Base-by-base conservation (phyloP, 768 basidiomycete species). In the Mycena vulgaris region DNA sequence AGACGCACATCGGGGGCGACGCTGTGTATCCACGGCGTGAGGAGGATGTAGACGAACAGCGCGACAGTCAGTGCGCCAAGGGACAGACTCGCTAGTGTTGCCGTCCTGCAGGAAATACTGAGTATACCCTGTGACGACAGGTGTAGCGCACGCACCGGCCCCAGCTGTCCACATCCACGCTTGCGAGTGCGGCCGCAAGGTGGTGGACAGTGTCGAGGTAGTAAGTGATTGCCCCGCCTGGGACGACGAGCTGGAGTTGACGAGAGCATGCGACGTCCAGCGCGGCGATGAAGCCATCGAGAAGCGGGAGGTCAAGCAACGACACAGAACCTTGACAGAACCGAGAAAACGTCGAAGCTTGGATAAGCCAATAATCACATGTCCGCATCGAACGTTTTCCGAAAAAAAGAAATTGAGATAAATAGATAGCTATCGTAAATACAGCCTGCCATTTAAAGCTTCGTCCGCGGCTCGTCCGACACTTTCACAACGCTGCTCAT, bases 21-120 rank as follows among this genome's bases (percentile, higher is more conserved):
- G 23, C 92, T 92, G 65, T 87, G 86, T 33, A 92, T 82, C 83
- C 89, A 85, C n/a, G 91, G 92, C 31, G 91, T 82, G 58, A 90
- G 76, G 16, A 95, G 80, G 37, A 95, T 86, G 73, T 93, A 95
- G 61, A 93, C 77, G 79, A 95, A 94, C n/a, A 95, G 80, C 2
- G 81, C 76, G 59, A 95, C 77, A 14, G 93, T 94, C n/a, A 89
- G 80, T 17, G 86, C 76, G 13, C 89, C 91, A 37, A 90, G 84
- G 25, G 82, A 84, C 4, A 89, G 79, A n/a, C 90, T 87, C 19
- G 84, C 78, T 19, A 87, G 77, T 5, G 92, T 90, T 30, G 84
- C 82, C 11, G 85, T 83, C 69, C 92, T 93, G 72, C 2, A 27
- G n/a, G 7, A 39, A 27, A 3, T 4, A 48, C 56, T 10, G 1